Conservation (phyloP, 225 moss, liverwort and hornwort species). For the Straminergon stramineum region DNA sequence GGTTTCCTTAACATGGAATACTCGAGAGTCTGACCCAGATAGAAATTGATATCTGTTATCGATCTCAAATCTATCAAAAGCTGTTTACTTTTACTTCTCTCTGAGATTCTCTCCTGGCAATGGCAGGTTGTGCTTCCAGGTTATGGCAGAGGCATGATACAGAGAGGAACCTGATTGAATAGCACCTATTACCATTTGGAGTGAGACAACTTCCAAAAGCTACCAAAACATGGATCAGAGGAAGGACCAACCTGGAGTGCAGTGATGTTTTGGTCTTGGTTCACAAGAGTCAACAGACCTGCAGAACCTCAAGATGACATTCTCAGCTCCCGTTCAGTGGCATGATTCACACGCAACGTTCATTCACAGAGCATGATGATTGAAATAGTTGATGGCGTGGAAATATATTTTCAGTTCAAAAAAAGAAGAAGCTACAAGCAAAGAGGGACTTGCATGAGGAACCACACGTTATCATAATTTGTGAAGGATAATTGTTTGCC, state of each 20-base stretch:
- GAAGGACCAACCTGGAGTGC: slow-evolving; percentile 68
- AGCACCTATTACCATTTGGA: background rate
- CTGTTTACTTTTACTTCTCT: background rate
- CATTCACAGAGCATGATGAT: background rate
- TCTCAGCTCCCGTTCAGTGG: background rate
- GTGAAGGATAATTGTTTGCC: background rate
- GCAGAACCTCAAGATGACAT: slow-evolving; percentile 9
- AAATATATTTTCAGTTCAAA: background rate
- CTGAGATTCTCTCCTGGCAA: background rate
- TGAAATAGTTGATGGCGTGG: background rate
- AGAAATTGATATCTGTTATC: background rate
- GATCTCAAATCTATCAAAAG: background rate
- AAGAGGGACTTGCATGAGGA: background rate
- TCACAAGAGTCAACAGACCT: slow-evolving; percentile 88
- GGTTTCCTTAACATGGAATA: background rate
- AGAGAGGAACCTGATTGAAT: background rate
- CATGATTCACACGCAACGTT: background rate
- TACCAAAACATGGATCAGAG: background rate
- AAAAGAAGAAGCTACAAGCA: background rate
- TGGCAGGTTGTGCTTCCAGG: background rate
- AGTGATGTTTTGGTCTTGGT: slow-evolving; percentile 68
- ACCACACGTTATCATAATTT: background rate
- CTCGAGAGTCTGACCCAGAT: background rate
- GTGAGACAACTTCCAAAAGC: background rate
- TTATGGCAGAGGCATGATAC: background rate